These are phyloP conservation scores for Aspergillus floridensis DNA, from an alignment of 2,329 filamentous ascomycete species.

Conservation along the genomic window DNA sequence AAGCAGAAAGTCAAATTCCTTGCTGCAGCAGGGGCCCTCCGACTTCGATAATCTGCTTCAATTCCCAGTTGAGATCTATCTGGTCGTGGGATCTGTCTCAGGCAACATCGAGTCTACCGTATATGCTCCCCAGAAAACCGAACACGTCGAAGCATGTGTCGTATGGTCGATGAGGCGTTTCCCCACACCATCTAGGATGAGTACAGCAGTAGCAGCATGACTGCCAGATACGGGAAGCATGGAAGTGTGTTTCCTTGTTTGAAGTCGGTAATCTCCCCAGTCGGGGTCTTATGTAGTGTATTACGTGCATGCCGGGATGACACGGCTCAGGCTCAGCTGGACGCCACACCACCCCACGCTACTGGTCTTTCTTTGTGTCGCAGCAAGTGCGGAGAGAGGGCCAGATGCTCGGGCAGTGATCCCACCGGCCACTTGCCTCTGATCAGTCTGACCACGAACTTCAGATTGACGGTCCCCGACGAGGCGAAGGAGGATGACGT, in stretches of 20 bases:
- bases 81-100: not conserved
- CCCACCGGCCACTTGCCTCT: constrained; percentile 17
- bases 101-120: not conserved
- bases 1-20: not conserved
- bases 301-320: constrained; percentile 23
- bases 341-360: constrained; percentile 23
- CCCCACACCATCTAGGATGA: not conserved
- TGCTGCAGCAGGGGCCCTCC: not conserved
- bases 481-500: not conserved
- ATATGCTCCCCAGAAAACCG: not conserved
- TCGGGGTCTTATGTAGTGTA: constrained; percentile 11
- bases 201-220: not conserved
- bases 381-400: constrained; percentile 11
- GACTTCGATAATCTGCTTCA: not conserved
- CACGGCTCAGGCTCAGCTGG: constrained; percentile 24
- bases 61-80: not conserved
- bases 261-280: constrained; percentile 6
- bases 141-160: not conserved
- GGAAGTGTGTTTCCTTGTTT: not conserved
- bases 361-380: constrained; percentile 9
- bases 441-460: constrained; percentile 1
- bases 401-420: constrained; percentile 16
- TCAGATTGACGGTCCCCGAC: not conserved
- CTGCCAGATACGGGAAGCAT: not conserved
- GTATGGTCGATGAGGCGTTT: not conserved